These are phyloP conservation scores for Actinidia chinensis DNA, from an alignment of 179 eudicot genomes.

Conservation along the genomic window DNA sequence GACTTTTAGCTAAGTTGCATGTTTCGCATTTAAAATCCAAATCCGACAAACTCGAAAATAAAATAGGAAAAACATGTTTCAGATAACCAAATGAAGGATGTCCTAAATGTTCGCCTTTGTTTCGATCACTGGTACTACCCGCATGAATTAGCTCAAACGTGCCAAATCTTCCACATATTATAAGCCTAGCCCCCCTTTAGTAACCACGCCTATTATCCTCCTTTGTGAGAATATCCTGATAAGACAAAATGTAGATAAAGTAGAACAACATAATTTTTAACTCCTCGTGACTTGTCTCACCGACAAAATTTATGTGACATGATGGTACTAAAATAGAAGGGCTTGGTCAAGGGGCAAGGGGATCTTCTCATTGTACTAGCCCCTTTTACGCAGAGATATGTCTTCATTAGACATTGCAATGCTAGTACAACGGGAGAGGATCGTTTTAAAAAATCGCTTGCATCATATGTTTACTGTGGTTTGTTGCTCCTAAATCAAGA, in stretches of 20 bases:
- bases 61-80: background rate
- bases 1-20: background rate
- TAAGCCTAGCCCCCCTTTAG: constrained; percentile 13
- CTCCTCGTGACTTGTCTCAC: too few relatives aligned
- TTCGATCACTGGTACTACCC: background rate
- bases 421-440: background rate
- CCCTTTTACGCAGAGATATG: background rate
- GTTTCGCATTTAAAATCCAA: constrained; percentile 1
- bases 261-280: background rate
- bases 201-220: constrained; percentile 11
- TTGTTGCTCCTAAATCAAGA: background rate
- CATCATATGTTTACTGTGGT: background rate
- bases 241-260: background rate
- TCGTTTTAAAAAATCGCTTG: background rate
- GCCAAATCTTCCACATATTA: constrained; percentile 6
- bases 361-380: too few relatives aligned
- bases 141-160: too few relatives aligned
- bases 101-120: background rate
- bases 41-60: background rate
- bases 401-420: background rate
- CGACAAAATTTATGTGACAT: background rate
- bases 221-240: background rate
- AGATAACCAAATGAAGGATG: too few relatives aligned
- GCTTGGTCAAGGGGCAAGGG: too few relatives aligned
- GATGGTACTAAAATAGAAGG: too few relatives aligned